Conservation (phyloP, 108 stramenopile genomes). For the Cyclotella kingstonii region DNA sequence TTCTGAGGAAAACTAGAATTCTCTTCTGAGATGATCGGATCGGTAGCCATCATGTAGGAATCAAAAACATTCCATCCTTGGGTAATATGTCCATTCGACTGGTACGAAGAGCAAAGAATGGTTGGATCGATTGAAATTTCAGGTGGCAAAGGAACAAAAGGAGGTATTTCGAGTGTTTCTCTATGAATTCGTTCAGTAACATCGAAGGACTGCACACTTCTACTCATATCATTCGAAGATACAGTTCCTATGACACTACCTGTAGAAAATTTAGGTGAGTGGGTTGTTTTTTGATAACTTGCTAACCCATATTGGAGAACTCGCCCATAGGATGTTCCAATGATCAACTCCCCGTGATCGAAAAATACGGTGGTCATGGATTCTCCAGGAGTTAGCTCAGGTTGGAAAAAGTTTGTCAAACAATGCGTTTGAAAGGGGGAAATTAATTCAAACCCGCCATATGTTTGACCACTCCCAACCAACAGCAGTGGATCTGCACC, state of each 20-base stretch:
- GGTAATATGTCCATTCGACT: constrained; percentile 1
- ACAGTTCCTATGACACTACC: not conserved
- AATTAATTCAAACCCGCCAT: constrained; percentile 74
- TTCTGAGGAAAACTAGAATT: constrained; percentile 14
- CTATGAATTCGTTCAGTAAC: constrained; percentile 5
- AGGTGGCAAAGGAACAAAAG: constrained; percentile 47
- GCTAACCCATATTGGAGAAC: constrained; percentile 56
- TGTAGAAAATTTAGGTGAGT: not conserved
- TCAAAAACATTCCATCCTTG: constrained; percentile 52
- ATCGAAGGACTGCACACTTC: constrained; percentile 2
- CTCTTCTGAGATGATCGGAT: constrained; percentile 52
- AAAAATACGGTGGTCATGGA: constrained; percentile 60
- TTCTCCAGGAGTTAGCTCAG: constrained; percentile 56
- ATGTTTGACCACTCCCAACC: constrained; percentile 69
- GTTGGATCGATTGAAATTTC: constrained; percentile 65
- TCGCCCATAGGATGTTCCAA: constrained; percentile 66
- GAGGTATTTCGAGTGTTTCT: constrained; percentile 56
- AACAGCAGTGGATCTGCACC: constrained; percentile 30
- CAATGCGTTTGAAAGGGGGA: constrained; percentile 55
- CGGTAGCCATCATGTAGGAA: constrained; percentile 47
- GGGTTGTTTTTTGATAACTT: constrained; percentile 44
- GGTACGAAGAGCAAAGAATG: constrained; percentile 27
- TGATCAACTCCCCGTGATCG: constrained; percentile 41
- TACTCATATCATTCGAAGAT: not conserved
- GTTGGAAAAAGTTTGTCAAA: constrained; percentile 55